Evolutionary conservation across 805 yeast species (phyloP).

Genomic region (Candida andamanensis): DNA sequence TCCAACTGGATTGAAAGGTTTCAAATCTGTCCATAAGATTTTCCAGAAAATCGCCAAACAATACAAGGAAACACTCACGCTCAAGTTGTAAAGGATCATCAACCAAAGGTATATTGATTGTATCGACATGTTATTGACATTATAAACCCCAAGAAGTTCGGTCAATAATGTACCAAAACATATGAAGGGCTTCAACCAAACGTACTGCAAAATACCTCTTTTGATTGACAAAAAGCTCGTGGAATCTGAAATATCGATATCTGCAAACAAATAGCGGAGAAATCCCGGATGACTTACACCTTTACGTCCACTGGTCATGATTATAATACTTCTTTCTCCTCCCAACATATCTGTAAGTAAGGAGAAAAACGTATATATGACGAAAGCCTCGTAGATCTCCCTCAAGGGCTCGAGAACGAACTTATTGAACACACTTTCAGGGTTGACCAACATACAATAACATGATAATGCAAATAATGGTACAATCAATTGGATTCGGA

Average conservation of each 20-base stretch:
- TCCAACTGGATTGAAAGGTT: constrained; percentile 81
- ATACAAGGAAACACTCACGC: constrained; percentile 79
- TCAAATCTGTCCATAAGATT: constrained; percentile 72
- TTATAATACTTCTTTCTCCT: constrained; percentile 84
- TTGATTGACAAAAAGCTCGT: constrained; percentile 69
- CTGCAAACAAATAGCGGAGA: constrained; percentile 44
- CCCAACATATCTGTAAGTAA: constrained; percentile 79
- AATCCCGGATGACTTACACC: constrained; percentile 67
- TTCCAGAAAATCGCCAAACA: constrained; percentile 90
- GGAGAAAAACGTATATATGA: constrained; percentile 87
- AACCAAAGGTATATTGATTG: constrained; percentile 57
- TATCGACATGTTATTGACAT: constrained; percentile 45
- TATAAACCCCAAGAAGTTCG: constrained; percentile 45
- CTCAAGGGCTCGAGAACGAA: constrained; percentile 64
- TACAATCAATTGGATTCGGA: constrained; percentile 75
- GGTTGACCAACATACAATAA: constrained; percentile 49
- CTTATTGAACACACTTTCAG: constrained; percentile 33
- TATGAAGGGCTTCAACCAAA: constrained; percentile 88
- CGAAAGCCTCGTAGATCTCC: constrained; percentile 94
- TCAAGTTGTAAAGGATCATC: constrained; percentile 65
- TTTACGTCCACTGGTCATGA: constrained; percentile 60
- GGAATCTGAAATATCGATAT: constrained; percentile 84
- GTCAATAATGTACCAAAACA: constrained; percentile 49
- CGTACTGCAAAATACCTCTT: constrained; percentile 86
- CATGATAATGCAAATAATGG: constrained; percentile 78